Base-by-base conservation (phyloP, 805 yeast species). In the Candida yuanshanica region DNA sequence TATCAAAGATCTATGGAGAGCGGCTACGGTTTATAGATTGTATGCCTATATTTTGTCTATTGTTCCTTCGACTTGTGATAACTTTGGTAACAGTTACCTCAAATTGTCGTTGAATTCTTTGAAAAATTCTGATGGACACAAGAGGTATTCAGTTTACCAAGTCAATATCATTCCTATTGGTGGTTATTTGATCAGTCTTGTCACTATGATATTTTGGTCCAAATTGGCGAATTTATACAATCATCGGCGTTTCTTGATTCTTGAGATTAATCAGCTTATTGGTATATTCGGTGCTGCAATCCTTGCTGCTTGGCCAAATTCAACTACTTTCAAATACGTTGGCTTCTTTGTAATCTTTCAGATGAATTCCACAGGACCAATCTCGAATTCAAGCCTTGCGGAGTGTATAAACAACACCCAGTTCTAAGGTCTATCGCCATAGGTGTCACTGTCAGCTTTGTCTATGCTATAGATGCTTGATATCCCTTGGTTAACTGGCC, bases 381-480 rank as follows among this genome's bases (percentile, higher is more conserved):
- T 42, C 6, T 29, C 37, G 14, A 36, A 20, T 8, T 37, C 41
- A 5, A 8, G 34, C 6, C 9, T 42, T 17, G 41, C 35, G 4
- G 42, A 42, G 25, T 35, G 4, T 38, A 16, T 26, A 32, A 16
- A 11, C 55, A 62, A 37, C 68, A 66, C 43, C 64, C 66, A 10
- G 60, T 64, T 38, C 56, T 62, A 37, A 51, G 72, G 43, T 61
- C 67, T 13, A 62, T 66, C 26, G 60, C 64, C n/a, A 55, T 67
- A 45, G 67, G 66, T 12, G 43, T 59, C 11, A 62, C 65, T 64
- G 67, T 66, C 46, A 56, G 62, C 12, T 45, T 68, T 35, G 68
- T 72, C 6, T 70, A 67, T 46, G 58, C 62, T 17, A 59, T 69
- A 13, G 64, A 70, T n/a, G 71, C 72, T 1, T 68, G 69, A 65